phyloP scores from a whole-genome alignment of 208 protist genomes.

The Crithidia bombi region DNA sequence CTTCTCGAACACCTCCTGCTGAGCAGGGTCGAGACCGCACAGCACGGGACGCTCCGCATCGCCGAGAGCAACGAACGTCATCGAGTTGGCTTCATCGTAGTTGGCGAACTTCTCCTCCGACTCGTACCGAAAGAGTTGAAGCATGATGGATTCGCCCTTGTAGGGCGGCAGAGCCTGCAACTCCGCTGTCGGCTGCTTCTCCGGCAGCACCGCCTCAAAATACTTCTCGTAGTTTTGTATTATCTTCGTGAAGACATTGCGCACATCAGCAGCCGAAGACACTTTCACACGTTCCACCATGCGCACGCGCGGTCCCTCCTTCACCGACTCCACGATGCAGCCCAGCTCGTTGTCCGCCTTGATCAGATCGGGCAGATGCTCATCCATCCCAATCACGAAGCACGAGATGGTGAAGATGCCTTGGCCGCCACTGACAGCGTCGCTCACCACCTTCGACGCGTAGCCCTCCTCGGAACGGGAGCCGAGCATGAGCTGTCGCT shows the following conservation, averaged over 20 bases:
- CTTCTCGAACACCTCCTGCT: conserved; percentile 78
- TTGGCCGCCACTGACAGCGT: conserved; percentile 51
- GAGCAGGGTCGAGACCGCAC: conserved; percentile 76
- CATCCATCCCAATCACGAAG: conserved; percentile 74
- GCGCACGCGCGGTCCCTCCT: conserved; percentile 83
- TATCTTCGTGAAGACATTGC: conserved; percentile 62
- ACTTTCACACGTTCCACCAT: conserved; percentile 78
- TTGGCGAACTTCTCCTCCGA: conserved; percentile 60
- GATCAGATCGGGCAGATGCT: conserved; percentile 84
- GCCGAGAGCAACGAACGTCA: conserved; percentile 83
- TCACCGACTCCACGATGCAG: conserved; percentile 86
- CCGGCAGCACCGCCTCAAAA: conserved; percentile 77
- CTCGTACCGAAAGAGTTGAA: conserved; percentile 86
- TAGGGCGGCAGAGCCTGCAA: conserved; percentile 87
- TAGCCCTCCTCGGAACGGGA: conserved; percentile 62
- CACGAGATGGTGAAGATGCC: conserved; percentile 76
- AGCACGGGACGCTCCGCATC: conserved; percentile 89
- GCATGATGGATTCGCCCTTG: conserved; percentile 81
- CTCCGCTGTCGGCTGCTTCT: conserved; percentile 80
- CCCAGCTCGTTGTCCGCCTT: conserved; percentile 82
- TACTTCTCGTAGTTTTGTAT: conserved; percentile 75
- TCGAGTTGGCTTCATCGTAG: conserved; percentile 85
- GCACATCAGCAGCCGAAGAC: conserved; percentile 58
- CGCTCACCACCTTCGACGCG: conserved; percentile 67
- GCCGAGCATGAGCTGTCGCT: conserved; percentile 86